These are phyloP conservation scores for Ophiosphaerella herpotricha DNA, from an alignment of 2,329 filamentous ascomycete species.

Conservation along the genomic window DNA sequence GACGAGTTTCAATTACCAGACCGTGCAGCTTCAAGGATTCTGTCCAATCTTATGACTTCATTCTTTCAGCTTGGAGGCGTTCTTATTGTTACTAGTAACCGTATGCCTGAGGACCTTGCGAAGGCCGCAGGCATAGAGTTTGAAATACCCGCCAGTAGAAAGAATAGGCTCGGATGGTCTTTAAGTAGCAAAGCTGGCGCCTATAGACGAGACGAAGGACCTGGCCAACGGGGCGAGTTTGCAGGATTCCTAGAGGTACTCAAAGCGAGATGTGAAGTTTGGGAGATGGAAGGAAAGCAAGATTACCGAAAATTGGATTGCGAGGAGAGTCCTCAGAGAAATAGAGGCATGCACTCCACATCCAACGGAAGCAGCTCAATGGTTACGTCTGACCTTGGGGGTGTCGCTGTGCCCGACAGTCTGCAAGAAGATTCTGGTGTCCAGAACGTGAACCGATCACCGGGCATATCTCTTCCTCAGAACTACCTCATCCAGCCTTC, in stretches of 20 bases:
- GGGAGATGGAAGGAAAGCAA: slow-evolving; percentile 77
- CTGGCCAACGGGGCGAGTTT: slow-evolving; percentile 68
- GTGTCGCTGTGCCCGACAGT: not conserved
- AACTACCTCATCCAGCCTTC: slow-evolving; percentile 41
- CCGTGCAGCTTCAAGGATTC: slow-evolving; percentile 74
- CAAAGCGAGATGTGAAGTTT: slow-evolving; percentile 78
- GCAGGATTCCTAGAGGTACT: slow-evolving; percentile 75
- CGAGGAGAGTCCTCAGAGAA: slow-evolving; percentile 16
- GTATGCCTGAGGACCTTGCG: slow-evolving; percentile 80
- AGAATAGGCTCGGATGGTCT: slow-evolving; percentile 39
- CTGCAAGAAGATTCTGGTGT: not conserved
- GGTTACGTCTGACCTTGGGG: not conserved
- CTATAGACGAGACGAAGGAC: slow-evolving; percentile 43
- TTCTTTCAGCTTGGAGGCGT: slow-evolving; percentile 86
- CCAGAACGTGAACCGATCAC: not conserved
- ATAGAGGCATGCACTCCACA: not conserved
- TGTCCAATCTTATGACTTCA: slow-evolving; percentile 76
- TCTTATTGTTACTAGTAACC: slow-evolving; percentile 77
- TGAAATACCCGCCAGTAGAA: slow-evolving; percentile 56
- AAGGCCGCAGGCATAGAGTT: slow-evolving; percentile 76
- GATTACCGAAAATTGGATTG: slow-evolving; percentile 66
- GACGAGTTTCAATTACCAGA: slow-evolving; percentile 87
- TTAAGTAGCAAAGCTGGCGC: slow-evolving; percentile 55
- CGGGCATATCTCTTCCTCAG: slow-evolving; percentile 31
- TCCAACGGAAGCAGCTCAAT: not conserved